Conservation (phyloP, 2,329 filamentous ascomycete genomes). For the Pezicula radicicola region DNA sequence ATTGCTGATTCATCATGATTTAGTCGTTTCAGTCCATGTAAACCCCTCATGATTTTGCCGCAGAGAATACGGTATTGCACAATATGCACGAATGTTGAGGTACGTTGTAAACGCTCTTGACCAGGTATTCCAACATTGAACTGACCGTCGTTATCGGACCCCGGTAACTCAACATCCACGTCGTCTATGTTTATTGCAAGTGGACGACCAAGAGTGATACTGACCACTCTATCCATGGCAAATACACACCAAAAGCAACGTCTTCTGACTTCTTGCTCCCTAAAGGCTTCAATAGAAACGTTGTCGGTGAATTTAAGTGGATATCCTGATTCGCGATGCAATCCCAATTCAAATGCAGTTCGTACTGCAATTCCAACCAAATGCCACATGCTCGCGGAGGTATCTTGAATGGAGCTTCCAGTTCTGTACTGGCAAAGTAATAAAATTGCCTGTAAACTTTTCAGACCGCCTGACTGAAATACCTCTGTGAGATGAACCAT, state of each 20-base stretch:
- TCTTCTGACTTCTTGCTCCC: constrained; percentile 31
- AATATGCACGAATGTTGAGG: constrained; percentile 35
- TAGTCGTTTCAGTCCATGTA: constrained; percentile 29
- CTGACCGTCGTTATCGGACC: constrained; percentile 13
- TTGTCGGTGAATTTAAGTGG: constrained; percentile 38
- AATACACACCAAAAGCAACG: constrained; percentile 42
- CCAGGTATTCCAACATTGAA: constrained; percentile 9
- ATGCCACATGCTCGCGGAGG: constrained; percentile 40
- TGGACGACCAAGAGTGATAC: constrained; percentile 36
- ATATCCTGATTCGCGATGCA: constrained; percentile 52
- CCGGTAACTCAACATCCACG: constrained; percentile 35
- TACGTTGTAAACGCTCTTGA: constrained; percentile 7
- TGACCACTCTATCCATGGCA: constrained; percentile 34
- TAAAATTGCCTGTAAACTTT: constrained; percentile 37
- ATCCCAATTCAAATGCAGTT: constrained; percentile 63
- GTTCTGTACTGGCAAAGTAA: constrained; percentile 41
- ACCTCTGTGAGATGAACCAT: constrained; percentile 34
- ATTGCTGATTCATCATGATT: not conserved
- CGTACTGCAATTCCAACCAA: constrained; percentile 64
- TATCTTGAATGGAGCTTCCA: constrained; percentile 35
- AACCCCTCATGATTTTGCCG: constrained; percentile 32
- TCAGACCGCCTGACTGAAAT: constrained; percentile 31
- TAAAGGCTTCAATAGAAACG: constrained; percentile 24
- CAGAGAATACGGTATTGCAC: constrained; percentile 37
- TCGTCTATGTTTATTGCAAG: constrained; percentile 39